Evolutionary conservation across 1,284 basidiomycete species (phyloP).

Genomic region (Sporisorium reilianum): DNA sequence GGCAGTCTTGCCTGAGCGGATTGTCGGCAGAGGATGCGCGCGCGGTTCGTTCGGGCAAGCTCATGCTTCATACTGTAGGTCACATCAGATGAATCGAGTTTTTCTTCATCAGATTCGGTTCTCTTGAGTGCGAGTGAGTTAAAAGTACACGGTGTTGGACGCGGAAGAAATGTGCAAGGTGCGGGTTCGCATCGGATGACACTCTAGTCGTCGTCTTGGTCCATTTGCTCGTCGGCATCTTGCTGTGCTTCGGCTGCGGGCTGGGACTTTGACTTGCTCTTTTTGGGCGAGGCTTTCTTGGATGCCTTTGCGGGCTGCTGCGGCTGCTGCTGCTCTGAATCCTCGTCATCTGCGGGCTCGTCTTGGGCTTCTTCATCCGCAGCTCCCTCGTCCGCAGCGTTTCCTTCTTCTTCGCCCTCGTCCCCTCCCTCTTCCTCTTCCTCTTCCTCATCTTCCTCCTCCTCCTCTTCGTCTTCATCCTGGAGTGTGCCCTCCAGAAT

Average conservation of each 20-base stretch:
- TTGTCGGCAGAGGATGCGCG: not conserved
- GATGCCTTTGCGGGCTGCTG: constrained; percentile 9
- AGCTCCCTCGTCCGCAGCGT: constrained; percentile 7
- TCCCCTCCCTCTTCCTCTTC: constrained; percentile 22
- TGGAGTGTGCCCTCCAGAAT: constrained; percentile 42
- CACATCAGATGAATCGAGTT: constrained; percentile 2
- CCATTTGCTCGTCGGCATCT: constrained; percentile 19
- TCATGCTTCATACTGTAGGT: constrained; percentile 1
- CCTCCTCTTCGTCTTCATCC: constrained; percentile 34
- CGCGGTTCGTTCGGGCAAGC: not conserved
- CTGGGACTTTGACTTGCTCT: constrained; percentile 21
- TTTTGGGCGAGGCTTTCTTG: constrained; percentile 21
- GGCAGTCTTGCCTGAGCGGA: constrained; percentile 18
- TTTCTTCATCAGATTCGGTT: not conserved
- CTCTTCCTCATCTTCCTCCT: constrained; percentile 31
- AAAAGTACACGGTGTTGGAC: constrained; percentile 12
- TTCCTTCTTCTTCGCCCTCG: constrained; percentile 2
- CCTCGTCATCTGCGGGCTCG: constrained; percentile 11
- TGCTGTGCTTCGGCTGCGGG: not conserved
- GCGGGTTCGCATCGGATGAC: not conserved
- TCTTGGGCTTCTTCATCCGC: not conserved
- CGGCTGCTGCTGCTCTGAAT: not conserved
- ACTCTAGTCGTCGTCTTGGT: constrained; percentile 25
- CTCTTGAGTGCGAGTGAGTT: not conserved
- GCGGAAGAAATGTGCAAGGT: not conserved